phyloP scores from a whole-genome alignment of 2,329 filamentous ascomycete species.

The Xylaria sp. region DNA sequence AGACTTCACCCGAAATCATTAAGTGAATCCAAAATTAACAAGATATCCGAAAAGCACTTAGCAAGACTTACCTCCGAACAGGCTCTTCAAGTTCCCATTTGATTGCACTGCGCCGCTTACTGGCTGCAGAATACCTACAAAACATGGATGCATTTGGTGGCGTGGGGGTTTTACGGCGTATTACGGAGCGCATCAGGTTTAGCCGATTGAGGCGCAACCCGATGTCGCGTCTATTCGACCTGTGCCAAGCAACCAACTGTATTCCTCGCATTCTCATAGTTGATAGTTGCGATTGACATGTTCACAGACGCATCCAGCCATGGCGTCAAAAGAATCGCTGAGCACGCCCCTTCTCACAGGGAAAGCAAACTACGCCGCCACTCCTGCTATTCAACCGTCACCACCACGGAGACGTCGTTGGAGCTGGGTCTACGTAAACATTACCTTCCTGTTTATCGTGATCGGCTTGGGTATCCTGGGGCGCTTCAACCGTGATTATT shows the following conservation, averaged over 20 bases:
- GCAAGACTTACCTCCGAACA: no score
- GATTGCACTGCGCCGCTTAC: no score
- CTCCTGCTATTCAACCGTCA: background rate
- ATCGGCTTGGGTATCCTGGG: slow-evolving; percentile 9
- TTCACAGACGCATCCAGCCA: background rate
- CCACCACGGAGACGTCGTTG: slow-evolving; percentile 1
- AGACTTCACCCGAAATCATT: no score
- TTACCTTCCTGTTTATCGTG: slow-evolving; percentile 4
- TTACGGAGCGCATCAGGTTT: no score
- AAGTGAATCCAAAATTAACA: no score
- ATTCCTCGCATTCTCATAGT: background rate
- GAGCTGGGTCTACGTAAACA: slow-evolving; percentile 9
- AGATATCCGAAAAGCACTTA: no score
- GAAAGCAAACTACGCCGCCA: slow-evolving; percentile 5
- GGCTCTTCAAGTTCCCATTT: no score
- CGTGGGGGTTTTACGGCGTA: no score
- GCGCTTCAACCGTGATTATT: slow-evolving; percentile 3
- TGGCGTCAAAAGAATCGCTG: slow-evolving; percentile 1
- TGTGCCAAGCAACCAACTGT: background rate
- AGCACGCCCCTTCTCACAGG: slow-evolving; percentile 10
- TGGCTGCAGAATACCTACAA: no score
- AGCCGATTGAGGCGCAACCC: background rate
- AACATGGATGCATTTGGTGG: no score
- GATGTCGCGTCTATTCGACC: background rate
- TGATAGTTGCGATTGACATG: background rate